Conservation (phyloP, 148 eudicot genomes). For the Suaeda aralocaspica region DNA sequence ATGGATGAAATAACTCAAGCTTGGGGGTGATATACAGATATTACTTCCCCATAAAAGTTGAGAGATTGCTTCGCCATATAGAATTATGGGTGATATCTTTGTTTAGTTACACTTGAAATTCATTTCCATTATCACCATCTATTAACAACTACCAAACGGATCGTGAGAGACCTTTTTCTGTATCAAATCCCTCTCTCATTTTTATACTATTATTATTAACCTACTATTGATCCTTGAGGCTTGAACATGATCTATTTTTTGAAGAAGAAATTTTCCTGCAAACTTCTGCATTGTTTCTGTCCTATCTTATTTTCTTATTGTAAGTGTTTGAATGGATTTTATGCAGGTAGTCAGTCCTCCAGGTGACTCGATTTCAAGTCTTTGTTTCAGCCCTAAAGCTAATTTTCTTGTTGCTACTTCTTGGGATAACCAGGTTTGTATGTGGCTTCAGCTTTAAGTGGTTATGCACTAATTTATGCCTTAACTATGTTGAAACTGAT, state of each 20-base stretch:
- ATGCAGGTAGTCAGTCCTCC: constrained; percentile 67
- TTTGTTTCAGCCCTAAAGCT: constrained; percentile 81
- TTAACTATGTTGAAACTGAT: not conserved
- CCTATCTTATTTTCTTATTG: not conserved
- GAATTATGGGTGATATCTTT: too few species aligned
- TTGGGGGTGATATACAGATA: too few species aligned
- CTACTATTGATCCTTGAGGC: not conserved
- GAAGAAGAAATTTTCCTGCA: not conserved
- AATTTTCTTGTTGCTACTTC: constrained; percentile 79
- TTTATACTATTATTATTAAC: too few species aligned
- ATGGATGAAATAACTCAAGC: too few species aligned
- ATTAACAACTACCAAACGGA: too few species aligned
- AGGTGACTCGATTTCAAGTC: constrained; percentile 70
- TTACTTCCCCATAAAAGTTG: too few species aligned
- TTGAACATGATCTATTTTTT: not conserved
- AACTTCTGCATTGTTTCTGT: not conserved
- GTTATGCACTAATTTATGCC: not conserved
- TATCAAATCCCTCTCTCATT: too few species aligned
- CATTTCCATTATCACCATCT: too few species aligned
- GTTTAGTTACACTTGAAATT: too few species aligned
- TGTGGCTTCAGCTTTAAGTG: not conserved
- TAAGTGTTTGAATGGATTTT: not conserved
- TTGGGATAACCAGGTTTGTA: constrained; percentile 91
- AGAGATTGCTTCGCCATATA: too few species aligned
- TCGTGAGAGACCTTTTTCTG: too few species aligned